Conservation (phyloP, 805 yeast species). For the Saccharomycopsis lassenensis region DNA sequence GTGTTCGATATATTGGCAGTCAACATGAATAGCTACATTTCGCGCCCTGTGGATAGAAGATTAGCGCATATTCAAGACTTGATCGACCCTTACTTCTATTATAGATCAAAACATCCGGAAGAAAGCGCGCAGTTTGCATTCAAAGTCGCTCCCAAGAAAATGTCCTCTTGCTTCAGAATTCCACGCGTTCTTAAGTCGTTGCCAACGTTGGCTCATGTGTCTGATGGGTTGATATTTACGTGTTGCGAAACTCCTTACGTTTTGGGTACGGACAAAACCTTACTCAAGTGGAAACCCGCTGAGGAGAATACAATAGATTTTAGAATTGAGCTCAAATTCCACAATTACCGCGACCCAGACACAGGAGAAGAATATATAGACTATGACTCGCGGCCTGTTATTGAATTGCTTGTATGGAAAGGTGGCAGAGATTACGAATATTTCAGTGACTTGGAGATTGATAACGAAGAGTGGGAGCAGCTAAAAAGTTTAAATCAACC, state of each 20-base stretch:
- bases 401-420: conserved; percentile 67
- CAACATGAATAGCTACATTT: conserved; percentile 61
- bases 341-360: conserved; percentile 48
- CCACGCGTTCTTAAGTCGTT: conserved; percentile 63
- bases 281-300: conserved; percentile 95
- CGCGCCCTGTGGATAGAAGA: conserved; percentile 66
- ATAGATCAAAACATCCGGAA: conserved; percentile 61
- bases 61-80: conserved; percentile 80
- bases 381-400: conserved; percentile 69
- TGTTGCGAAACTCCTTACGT: conserved; percentile 81
- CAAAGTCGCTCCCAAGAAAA: conserved; percentile 74
- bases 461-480: conserved; percentile 71
- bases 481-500: conserved; percentile 67
- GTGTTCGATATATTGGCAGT: conserved; percentile 87
- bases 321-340: conserved; percentile 53
- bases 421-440: conserved; percentile 55
- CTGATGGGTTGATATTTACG: conserved; percentile 91
- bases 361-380: conserved; percentile 54
- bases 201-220: conserved; percentile 68
- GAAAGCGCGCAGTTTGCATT: conserved; percentile 72
- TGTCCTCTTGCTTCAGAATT: conserved; percentile 75
- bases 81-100: conserved; percentile 68
- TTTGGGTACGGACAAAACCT: conserved; percentile 77
- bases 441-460: conserved; percentile 52
- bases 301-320: conserved; percentile 92